Percentiles rank a stretch among this genome's conserved stretches.
Conservation (phyloP, 345 rosid genomes). For the Rhodamnia rubescens region DNA sequence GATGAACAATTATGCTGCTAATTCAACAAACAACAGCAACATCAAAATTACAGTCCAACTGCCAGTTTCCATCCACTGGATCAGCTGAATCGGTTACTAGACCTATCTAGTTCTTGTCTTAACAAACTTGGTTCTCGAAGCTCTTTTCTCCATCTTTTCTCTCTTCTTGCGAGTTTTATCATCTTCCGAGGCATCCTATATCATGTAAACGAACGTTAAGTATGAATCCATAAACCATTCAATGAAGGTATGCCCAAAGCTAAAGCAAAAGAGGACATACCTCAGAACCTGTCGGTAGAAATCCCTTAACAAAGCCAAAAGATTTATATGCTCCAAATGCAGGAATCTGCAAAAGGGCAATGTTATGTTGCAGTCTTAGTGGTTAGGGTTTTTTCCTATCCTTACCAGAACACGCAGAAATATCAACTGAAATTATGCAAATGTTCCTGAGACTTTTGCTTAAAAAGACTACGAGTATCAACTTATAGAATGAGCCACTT, state of each 20-base stretch:
- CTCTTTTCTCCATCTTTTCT: slow-evolving; percentile 86
- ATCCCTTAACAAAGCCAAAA: slow-evolving; percentile 47
- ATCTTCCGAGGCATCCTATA: slow-evolving; percentile 61
- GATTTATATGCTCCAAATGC: slow-evolving; percentile 67
- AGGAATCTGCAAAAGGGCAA: slow-evolving; percentile 39
- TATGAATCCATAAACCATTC: background rate
- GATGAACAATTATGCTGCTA: background rate
- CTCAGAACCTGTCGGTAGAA: slow-evolving; percentile 59
- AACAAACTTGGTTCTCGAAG: slow-evolving; percentile 52
- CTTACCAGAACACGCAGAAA: background rate
- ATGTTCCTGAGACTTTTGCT: background rate
- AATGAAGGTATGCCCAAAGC: background rate
- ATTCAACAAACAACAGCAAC: background rate
- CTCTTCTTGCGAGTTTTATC: slow-evolving; percentile 82
- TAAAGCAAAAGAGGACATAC: slow-evolving; percentile 14
- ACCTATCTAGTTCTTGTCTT: slow-evolving; percentile 47
- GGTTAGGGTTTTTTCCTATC: too few relatives aligned
- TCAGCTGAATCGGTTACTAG: too few relatives aligned
- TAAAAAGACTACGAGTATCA: background rate
- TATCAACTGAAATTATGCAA: background rate
- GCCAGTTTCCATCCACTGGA: too few relatives aligned
- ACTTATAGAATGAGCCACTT: background rate
- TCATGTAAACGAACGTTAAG: background rate
- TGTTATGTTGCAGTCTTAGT: background rate
- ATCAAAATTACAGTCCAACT: too few relatives aligned